Percentiles rank a stretch among this genome's conserved stretches.
Conservation (phyloP, 106 monocot species). For the Amphibolis antarctica region DNA sequence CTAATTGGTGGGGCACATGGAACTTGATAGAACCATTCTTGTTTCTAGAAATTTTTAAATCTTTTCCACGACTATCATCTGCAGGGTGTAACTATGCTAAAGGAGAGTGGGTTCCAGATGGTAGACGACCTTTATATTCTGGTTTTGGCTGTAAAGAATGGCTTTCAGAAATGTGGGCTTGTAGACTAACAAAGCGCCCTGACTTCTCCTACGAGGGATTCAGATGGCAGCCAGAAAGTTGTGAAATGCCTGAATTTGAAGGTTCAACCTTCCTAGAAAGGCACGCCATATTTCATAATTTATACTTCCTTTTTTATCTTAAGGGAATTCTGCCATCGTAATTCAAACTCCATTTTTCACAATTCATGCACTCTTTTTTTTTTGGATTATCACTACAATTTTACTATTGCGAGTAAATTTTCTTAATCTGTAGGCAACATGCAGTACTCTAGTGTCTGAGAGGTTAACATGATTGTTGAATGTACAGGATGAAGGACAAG, state of each 20-base stretch:
- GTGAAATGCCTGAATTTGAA: conserved; percentile 70
- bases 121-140: conserved; percentile 15
- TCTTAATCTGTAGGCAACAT: background rate
- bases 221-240: conserved; percentile 60
- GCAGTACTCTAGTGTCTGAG: background rate
- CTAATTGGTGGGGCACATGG: no score
- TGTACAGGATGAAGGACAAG: conserved; percentile 70
- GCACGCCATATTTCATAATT: conserved; percentile 7
- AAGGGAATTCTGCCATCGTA: no score
- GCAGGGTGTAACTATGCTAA: conserved; percentile 23
- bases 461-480: background rate
- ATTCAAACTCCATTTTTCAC: no score
- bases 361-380: no score
- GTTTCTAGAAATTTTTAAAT: no score
- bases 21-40: no score
- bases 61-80: background rate
- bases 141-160: conserved; percentile 25
- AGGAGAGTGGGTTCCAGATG: conserved; percentile 18
- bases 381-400: background rate
- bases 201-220: conserved; percentile 74
- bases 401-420: background rate
- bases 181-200: conserved; percentile 54
- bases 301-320: no score
- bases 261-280: conserved; percentile 41
- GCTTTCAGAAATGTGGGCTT: conserved; percentile 32